phyloP scores from a whole-genome alignment of 2,329 filamentous ascomycete species.

The Gnomoniopsis sp. region DNA sequence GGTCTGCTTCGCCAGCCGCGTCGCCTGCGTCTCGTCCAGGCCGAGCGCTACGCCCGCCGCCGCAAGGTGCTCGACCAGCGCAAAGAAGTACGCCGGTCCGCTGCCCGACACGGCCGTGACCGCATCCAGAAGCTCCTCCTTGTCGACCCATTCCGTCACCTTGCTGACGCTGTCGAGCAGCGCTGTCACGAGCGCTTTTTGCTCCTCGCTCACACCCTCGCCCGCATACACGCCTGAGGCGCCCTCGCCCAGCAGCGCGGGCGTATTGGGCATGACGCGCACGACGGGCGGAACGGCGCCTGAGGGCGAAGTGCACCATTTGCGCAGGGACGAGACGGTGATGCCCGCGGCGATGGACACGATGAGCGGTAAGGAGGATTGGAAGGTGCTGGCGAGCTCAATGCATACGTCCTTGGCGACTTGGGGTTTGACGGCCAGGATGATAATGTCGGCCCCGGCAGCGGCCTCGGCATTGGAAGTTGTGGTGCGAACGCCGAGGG shows the following conservation, averaged over 20 bases:
- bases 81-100: slow-evolving; percentile 51
- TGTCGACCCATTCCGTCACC: slow-evolving; percentile 46
- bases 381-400: slow-evolving; percentile 37
- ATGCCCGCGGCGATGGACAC: slow-evolving; percentile 43
- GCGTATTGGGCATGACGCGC: slow-evolving; percentile 53
- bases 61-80: slow-evolving; percentile 49
- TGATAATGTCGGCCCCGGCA: slow-evolving; percentile 40
- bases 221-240: slow-evolving; percentile 45
- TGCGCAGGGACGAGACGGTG: slow-evolving; percentile 39
- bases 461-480: slow-evolving; percentile 43
- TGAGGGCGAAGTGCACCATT: slow-evolving; percentile 37
- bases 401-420: slow-evolving; percentile 44
- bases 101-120: slow-evolving; percentile 49
- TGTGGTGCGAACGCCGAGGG: slow-evolving; percentile 43
- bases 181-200: slow-evolving; percentile 39
- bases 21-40: slow-evolving; percentile 45
- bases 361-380: slow-evolving; percentile 40
- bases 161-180: slow-evolving; percentile 45
- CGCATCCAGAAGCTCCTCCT: slow-evolving; percentile 46
- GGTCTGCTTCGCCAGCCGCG: slow-evolving; percentile 46
- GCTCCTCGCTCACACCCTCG: slow-evolving; percentile 36
- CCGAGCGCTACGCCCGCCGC: slow-evolving; percentile 41
- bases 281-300: slow-evolving; percentile 40
- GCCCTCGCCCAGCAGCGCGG: slow-evolving; percentile 47
- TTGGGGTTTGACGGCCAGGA: slow-evolving; percentile 51